A percentile compares a stretch with the other conserved stretches of the same genome.
These are phyloP conservation scores for Metschnikowia gelsemii DNA, from an alignment of 805 yeast genomes.

Conservation along the genomic window DNA sequence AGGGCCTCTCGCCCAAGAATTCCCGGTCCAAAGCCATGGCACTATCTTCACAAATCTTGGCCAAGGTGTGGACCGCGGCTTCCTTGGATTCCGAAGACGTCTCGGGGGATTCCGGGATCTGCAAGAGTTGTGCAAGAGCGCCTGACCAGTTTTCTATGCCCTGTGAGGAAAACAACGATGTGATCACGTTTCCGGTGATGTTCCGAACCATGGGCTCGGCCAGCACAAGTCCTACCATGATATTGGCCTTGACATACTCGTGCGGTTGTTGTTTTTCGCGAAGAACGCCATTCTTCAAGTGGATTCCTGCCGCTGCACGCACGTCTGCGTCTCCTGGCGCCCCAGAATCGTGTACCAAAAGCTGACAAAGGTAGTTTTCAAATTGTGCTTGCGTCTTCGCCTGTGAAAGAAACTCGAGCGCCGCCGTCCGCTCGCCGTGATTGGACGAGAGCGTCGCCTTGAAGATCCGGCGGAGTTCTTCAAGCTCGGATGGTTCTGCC, in stretches of 20 bases:
- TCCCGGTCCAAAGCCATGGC: conserved; percentile 62
- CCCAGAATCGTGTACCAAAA: conserved; percentile 55
- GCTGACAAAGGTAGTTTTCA: conserved; percentile 72
- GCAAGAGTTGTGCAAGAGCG: conserved; percentile 65
- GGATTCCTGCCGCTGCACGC: conserved; percentile 86
- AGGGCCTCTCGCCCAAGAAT: conserved; percentile 64
- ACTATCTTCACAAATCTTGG: conserved; percentile 90
- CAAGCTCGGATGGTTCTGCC: conserved; percentile 60
- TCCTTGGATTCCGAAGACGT: conserved; percentile 44
- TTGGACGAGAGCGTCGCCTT: conserved; percentile 68
- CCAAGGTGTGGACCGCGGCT: conserved; percentile 78
- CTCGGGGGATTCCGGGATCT: conserved; percentile 37
- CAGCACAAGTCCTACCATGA: conserved; percentile 56
- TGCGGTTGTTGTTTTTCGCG: conserved; percentile 34
- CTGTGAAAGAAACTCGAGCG: conserved; percentile 68
- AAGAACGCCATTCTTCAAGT: conserved; percentile 73
- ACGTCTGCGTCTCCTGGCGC: conserved; percentile 54
- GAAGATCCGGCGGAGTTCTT: conserved; percentile 65
- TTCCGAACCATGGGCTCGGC: conserved; percentile 66
- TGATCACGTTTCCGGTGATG: conserved; percentile 87
- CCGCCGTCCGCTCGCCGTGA: conserved; percentile 54
- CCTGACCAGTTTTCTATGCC: conserved; percentile 77
- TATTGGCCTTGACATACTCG: conserved; percentile 40
- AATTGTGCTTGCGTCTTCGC: conserved; percentile 75
- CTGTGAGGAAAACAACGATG: conserved; percentile 68